Evolutionary conservation across 306 rosid genomes (phyloP), one percentile per base, ranked within the genome.

Genomic region (Canavalia ensiformis): DNA sequence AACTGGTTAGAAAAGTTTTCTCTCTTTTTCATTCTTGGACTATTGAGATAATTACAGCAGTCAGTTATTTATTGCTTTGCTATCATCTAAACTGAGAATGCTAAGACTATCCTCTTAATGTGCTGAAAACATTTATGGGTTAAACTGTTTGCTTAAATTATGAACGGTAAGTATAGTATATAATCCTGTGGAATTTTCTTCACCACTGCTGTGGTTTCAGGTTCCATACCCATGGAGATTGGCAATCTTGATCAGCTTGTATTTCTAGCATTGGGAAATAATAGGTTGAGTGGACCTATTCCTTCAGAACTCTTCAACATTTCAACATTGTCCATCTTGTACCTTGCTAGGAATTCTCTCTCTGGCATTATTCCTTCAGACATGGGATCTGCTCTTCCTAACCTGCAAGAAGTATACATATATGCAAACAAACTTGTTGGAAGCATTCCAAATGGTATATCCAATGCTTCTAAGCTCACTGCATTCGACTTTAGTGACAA

Each of bases 261-360:
- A 7, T 0, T 0, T 0, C 59, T 82, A 44, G 2, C 0, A 25
- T 4, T 83, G 28, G 42, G 29, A 42, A 0, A 0, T 8, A 81
- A 77, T 33, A 1, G 37, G 0, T 56, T 83, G 50, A 78, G 31
- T 29, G 83, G 80, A 46, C 4, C 30, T 6, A 28, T 83, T 45
- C 47, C 83, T 75, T 46, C 50, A 7, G 47, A 45, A 56, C 12
- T 85, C 13, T 65, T 85, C 63, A 85, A 85, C 58, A 85, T 77
- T 9, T 76, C 88, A 28, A 47, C 56, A 28, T 13, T 46, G 58
- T 25, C 3, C 13, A 6, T n/a, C 30, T 42, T 82, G 46, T 30
- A 1, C 46, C 77, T 81, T 42, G 50, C 12, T 6, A 0, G 0
- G 2, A 85, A 82, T 82, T 70, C 44, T 4, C 64, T 78, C 69